These are phyloP conservation scores for Artemisia argyi DNA, from an alignment of 129 eudicot genomes.

Conservation along the genomic window DNA sequence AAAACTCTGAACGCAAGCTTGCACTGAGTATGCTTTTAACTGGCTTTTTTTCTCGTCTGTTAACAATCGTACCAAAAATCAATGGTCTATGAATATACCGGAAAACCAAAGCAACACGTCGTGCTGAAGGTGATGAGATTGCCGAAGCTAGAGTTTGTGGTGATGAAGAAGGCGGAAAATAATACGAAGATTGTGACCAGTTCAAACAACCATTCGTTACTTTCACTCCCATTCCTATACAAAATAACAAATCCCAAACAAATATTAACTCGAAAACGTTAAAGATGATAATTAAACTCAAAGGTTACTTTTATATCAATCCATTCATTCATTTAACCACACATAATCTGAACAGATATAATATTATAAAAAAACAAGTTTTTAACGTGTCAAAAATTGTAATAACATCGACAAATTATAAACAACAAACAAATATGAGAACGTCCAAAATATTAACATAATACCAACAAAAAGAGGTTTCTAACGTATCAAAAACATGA, in stretches of 20 bases:
- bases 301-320: slow-evolving; percentile 23
- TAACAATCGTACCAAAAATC: slow-evolving; percentile 44
- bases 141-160: slow-evolving; percentile 67
- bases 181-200: slow-evolving; percentile 49
- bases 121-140: slow-evolving; percentile 50
- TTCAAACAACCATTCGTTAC: slow-evolving; percentile 47
- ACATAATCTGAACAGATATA: no score
- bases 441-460: slow-evolving; percentile 11
- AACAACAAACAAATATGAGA: background rate
- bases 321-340: slow-evolving; percentile 13
- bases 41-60: slow-evolving; percentile 27
- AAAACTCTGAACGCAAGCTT: slow-evolving; percentile 53
- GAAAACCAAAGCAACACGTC: slow-evolving; percentile 41
- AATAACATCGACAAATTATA: no score
- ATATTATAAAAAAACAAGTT: no score
- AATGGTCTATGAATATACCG: slow-evolving; percentile 40
- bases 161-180: slow-evolving; percentile 50
- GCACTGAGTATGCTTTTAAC: slow-evolving; percentile 43
- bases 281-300: background rate
- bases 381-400: no score
- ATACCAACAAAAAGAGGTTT: background rate
- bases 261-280: background rate
- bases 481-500: background rate
- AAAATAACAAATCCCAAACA: background rate
- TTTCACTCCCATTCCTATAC: slow-evolving; percentile 50